Evolutionary conservation across 2,329 filamentous ascomycete genomes (phyloP).

Genomic region (Trichoderma citrinoviride): DNA sequence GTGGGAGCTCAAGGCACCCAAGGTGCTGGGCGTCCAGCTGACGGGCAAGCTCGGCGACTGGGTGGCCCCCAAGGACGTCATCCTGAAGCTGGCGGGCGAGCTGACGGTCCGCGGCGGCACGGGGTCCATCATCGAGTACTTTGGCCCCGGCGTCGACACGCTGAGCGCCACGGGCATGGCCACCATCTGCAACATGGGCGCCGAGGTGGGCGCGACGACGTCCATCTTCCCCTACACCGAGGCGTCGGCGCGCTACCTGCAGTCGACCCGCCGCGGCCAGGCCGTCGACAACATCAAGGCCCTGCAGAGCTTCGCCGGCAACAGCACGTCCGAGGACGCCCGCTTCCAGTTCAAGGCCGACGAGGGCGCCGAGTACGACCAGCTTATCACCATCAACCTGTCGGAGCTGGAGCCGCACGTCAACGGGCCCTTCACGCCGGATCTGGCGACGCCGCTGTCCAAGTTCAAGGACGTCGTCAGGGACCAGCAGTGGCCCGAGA

Average conservation of each 20-base stretch:
- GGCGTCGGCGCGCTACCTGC: constrained; percentile 79
- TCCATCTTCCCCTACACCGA: constrained; percentile 91
- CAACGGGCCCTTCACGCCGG: constrained; percentile 95
- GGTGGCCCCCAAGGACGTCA: constrained; percentile 94
- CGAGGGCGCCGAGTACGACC: constrained; percentile 79
- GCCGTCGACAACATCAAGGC: constrained; percentile 66
- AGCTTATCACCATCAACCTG: constrained; percentile 86
- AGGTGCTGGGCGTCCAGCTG: constrained; percentile 80
- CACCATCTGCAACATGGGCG: constrained; percentile 86
- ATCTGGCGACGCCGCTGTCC: constrained; percentile 88
- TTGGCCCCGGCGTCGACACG: constrained; percentile 83
- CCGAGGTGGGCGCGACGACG: constrained; percentile 91
- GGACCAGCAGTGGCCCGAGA: constrained; percentile 84
- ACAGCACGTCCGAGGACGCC: constrained; percentile 44
- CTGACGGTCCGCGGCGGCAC: constrained; percentile 93
- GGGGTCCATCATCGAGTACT: constrained; percentile 92
- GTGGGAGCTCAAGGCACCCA: constrained; percentile 96
- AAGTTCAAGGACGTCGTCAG: constrained; percentile 82
- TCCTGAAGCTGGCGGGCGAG: constrained; percentile 81
- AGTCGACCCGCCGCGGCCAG: constrained; percentile 66
- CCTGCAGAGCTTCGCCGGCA: constrained; percentile 53
- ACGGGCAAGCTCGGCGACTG: constrained; percentile 83
- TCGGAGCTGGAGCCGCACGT: constrained; percentile 90
- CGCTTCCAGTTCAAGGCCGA: constrained; percentile 73
- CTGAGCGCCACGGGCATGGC: constrained; percentile 92